phyloP scores from a whole-genome alignment of 495 filamentous ascomycete species.

The Hypomontagnella submonticulosa region DNA sequence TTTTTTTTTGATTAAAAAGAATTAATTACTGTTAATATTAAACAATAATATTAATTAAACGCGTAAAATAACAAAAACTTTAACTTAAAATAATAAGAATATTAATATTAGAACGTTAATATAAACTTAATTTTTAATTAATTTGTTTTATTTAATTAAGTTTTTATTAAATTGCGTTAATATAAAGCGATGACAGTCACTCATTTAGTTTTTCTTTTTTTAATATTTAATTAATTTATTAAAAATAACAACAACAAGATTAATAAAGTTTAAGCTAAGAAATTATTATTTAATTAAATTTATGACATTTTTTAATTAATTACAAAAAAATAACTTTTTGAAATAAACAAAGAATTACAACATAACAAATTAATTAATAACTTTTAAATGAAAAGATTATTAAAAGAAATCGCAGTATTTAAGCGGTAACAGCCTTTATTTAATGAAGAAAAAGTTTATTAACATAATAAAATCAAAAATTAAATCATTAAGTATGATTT shows the following conservation, averaged over 20 bases:
- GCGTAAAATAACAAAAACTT: no score
- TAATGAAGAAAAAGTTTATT: not conserved
- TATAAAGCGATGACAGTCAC: not conserved
- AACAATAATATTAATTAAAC: no score
- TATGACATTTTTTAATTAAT: not conserved
- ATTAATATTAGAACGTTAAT: no score
- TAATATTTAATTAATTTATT: not conserved
- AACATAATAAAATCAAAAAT: not conserved
- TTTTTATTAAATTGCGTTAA: not conserved
- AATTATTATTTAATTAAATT: not conserved
- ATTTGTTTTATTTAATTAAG: no score
- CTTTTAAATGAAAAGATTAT: not conserved
- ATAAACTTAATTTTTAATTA: no score
- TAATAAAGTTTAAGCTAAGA: not conserved
- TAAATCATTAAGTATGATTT: not conserved
- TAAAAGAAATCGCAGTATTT: not conserved
- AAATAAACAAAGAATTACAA: not conserved
- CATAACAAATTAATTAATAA: not conserved
- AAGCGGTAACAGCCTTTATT: not conserved
- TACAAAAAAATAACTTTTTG: not conserved
- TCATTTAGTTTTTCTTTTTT: not conserved
- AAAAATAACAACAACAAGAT: not conserved
- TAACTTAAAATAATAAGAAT: no score
- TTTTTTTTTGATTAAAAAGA: no score
- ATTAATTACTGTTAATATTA: no score